Evolutionary conservation across 139 green algal genomes (phyloP), one percentile per base, ranked within the genome.

Genomic region (Micromonas commoda): DNA sequence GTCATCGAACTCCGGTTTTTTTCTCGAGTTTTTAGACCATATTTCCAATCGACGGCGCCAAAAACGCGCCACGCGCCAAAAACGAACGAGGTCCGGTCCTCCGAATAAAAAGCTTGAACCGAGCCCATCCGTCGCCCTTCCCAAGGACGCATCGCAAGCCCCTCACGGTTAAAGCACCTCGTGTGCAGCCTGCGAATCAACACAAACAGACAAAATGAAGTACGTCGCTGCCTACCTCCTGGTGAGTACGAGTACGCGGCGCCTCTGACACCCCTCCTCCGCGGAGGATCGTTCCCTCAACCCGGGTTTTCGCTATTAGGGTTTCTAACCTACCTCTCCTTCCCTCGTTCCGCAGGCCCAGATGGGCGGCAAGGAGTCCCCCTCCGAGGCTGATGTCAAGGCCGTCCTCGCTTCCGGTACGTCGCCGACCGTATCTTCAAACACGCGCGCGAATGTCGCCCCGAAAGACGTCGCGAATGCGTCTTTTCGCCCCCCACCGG

Each of bases 301-400:
- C 60, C 23, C 32, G 24, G n/a, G 64, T 13, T 38, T 71, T 71
- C 64, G n/a, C n/a, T 60, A 5, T 74, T 4, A 33, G 52, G 20
- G 20, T n/a, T 20, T 63, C 52, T n/a, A 19, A 63, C 20, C 20
- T n/a, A 63, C 20, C n/a, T n/a, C n/a, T n/a, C 61, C 28, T 20
- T 20, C 28, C 26, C 5, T 9, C 16, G 5, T 29, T 20, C 23
- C 39, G 38, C 65, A 81, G 76, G 76, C 76, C 31, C 35, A 71
- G 38, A 64, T 81, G 20, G 65, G 64, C 38, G 76, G 76, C n/a
- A 81, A 81, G 57, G 76, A 67, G 51, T 77, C 76, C n/a, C 76
- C 76, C n/a, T 71, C 51, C 16, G 77, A 32, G 5, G 77, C 53
- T 35, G 77, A 82, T 61, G 71, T 82, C 52, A 82, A 82, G 67